Base-by-base conservation (phyloP, 805 yeast species). In the Candida morakotiae region DNA sequence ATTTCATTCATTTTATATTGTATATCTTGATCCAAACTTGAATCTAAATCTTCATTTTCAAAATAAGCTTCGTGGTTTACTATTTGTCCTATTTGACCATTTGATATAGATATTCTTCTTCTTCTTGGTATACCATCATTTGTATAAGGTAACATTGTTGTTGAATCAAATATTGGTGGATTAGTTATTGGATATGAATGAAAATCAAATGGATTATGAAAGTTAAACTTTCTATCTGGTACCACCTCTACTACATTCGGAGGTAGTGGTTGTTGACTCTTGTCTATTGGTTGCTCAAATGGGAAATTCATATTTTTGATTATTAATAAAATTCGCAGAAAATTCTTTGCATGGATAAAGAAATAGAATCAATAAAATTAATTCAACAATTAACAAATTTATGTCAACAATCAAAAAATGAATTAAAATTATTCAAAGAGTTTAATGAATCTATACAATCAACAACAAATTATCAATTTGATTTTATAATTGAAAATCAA, bases 81-180 rank as follows among this genome's bases (percentile, higher is more conserved):
- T 24, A 84, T 73, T 52, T 84, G 94, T 33, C 88, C 85, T 46
- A 84, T 84, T 52, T 84, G 94, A 51, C 94, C 94, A 59, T 84
- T 84, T 9, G 91, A 82, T 36, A 84, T 84, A 30, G 93, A 83
- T 2, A 84, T 79, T 53, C 94, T 71, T 54, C 93, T 67, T 52
- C 82, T 65, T 31, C 72, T 51, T 15, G 65, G 53, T 1, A 59
- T 57, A n/a, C 62, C 62, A 26, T 52, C 64, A 27, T 57, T 46
- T 17, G 46, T 35, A 39, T 51, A 56, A 15, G 67, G 65, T 19
- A 64, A 41, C 46, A 58, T 51, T 61, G 64, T 62, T 19, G 69
- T 59, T 4, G 69, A 59, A 43, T 70, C 76, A 43, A 68, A 62
- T 21, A 70, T 48, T 11, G 75, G 76, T 2, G 76, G 76, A 43